phyloP scores from a whole-genome alignment of 306 rosid species.

The Cucumis hystrix region DNA sequence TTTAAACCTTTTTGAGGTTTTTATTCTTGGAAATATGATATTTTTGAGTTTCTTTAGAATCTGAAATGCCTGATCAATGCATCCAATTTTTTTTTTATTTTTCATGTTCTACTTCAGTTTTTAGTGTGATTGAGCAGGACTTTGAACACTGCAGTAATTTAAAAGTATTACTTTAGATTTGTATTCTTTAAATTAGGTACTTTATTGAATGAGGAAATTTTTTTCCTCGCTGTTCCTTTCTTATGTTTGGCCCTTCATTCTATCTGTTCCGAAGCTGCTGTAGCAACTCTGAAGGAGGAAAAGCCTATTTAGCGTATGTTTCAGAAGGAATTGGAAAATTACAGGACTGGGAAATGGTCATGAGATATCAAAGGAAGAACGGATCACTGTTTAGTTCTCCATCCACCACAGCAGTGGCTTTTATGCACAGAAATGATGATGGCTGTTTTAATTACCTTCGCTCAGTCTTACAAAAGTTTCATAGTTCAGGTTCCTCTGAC shows the following conservation, averaged over 20 bases:
- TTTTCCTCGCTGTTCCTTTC: not conserved
- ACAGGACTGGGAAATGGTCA: slow-evolving; percentile 43
- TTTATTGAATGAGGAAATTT: not conserved
- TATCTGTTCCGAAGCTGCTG: slow-evolving; percentile 19
- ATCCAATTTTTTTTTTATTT: not conserved
- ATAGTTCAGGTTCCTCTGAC: slow-evolving; percentile 44
- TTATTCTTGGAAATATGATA: not conserved
- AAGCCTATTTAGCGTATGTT: slow-evolving; percentile 59
- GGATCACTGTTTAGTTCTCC: slow-evolving; percentile 81
- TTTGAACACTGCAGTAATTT: not conserved
- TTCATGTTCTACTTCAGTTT: not conserved
- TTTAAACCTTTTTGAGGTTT: not conserved
- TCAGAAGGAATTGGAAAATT: slow-evolving; percentile 55
- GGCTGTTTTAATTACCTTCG: slow-evolving; percentile 51
- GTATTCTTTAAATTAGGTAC: not conserved
- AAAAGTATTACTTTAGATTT: not conserved
- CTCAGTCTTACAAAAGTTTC: slow-evolving; percentile 43
- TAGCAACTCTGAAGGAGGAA: slow-evolving; percentile 50
- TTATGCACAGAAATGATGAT: slow-evolving; percentile 38
- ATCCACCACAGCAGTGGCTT: slow-evolving; percentile 65
- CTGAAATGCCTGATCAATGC: not conserved
- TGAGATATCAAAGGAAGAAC: slow-evolving; percentile 70
- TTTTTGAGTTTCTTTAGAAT: not conserved
- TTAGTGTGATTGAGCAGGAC: not conserved
- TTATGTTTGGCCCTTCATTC: not conserved